Evolutionary conservation across 2,329 filamentous ascomycete genomes (phyloP), one percentile per base, ranked within the genome.

Genomic region (Nemania sp.): DNA sequence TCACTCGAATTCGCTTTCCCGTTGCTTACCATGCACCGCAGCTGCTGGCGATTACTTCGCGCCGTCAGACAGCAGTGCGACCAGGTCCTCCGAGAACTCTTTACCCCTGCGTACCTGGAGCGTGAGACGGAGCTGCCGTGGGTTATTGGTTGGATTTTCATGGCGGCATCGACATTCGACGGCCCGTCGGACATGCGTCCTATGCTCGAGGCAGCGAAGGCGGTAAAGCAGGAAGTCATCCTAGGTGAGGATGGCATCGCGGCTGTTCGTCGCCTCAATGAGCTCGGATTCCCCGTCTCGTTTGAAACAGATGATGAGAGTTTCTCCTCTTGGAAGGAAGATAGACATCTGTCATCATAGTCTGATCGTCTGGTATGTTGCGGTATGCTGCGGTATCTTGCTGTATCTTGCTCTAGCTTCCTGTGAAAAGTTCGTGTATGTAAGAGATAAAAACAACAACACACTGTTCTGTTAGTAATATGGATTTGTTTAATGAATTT

Each of bases 51-150:
- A n/a, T 24, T 48, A 8, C 45, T 48, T 23, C 45, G 45, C 23
- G 45, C 45, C 34, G 34, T 48, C 34, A 36, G 22, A 48, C 45
- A 48, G 34, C 31, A 48, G 45, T 46, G 43, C 34, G 45, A 48
- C 45, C 7, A 24, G 45, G 45, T 48, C 17, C 45, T 48, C 23
- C 45, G 45, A 19, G 45, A 48, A 30, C 31, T 48, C 2, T 48
- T 37, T 14, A 48, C 45, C 24, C 45, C 45, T 14, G 45, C 45
- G 45, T 48, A 48, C 45, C 34, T 48, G 22, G 45, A 48, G 45
- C 45, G 45, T 34, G 45, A 48, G 22, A 17, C 45, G 19, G 45
- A 48, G 34, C 45, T 48, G 7, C 45, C 45, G 45, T 48, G 39
- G 11, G 45, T 48, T 17, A 34, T 48, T 14, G 45, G 45, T 24